Conservation (phyloP, 1,139 yeast species). For the Diutina sp. region DNA sequence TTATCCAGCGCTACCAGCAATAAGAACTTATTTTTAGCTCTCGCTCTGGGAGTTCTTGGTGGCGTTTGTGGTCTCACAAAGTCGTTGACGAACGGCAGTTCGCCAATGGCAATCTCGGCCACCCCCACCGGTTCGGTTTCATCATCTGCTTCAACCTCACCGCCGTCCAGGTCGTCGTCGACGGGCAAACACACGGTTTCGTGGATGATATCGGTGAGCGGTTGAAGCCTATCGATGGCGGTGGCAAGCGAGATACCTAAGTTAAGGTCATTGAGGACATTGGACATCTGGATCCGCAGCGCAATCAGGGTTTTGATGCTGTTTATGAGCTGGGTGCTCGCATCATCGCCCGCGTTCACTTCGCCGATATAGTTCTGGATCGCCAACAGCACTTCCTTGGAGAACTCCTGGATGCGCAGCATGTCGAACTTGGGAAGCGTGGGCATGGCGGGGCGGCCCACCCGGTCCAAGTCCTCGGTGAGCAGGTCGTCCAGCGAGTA, state of each 20-base stretch:
- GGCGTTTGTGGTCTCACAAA: conserved; percentile 32
- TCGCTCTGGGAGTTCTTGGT: not conserved
- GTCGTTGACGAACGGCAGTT: conserved; percentile 37
- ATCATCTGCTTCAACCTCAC: conserved; percentile 13
- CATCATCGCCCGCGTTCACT: not conserved
- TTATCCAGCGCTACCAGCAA: conserved; percentile 1
- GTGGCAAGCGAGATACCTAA: conserved; percentile 38
- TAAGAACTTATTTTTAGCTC: conserved; percentile 1
- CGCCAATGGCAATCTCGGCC: conserved; percentile 31
- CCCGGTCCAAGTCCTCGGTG: not conserved
- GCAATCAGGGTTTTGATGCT: conserved; percentile 26
- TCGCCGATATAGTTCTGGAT: not conserved
- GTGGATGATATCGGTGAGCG: conserved; percentile 37
- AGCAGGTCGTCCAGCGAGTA: conserved; percentile 2
- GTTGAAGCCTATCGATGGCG: conserved; percentile 45
- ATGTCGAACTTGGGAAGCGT: not conserved
- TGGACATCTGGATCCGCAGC: conserved; percentile 34
- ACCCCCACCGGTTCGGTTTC: conserved; percentile 47
- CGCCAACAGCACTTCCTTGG: conserved; percentile 1
- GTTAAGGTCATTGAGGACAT: conserved; percentile 36
- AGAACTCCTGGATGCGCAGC: not conserved
- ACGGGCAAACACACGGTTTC: conserved; percentile 38
- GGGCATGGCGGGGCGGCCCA: not conserved
- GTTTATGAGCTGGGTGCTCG: conserved; percentile 9
- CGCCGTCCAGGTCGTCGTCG: conserved; percentile 22